Evolutionary conservation across 148 eudicot genomes (phyloP), one percentile per base, ranked within the genome.

Genomic region (Linanthus parryae): DNA sequence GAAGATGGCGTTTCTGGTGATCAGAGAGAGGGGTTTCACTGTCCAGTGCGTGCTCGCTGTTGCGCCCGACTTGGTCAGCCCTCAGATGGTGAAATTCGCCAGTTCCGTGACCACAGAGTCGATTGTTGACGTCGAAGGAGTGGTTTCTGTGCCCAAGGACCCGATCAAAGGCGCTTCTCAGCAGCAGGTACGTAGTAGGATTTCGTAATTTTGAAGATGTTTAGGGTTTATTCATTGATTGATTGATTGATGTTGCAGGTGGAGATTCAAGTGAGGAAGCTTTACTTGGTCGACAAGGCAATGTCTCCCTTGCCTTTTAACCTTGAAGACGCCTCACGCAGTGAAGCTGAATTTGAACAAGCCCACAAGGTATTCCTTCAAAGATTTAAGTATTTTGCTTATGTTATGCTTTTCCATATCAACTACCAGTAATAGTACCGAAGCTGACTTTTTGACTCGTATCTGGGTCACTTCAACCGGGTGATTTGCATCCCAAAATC

Each of bases 261-360:
- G 56, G 98, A 91, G 64, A 71, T 86, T 63, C 94, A 80, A 57
- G 89, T 86, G 34, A 72, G 54, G 15, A 86, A 79, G 44, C 25
- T 91, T 18, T 69, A 81, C 36, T 76, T 80, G 52, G 41, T 91
- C 40, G 73, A 63, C 73, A 71, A 67, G 74, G 89, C 95, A 33
- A 35, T 58, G 29, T 71, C 86, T 2, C 44, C 71, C 16, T 71
- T 91, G 31, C 98, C 98, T 25, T 71, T 91, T 7, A 83, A 71
- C 48, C 69, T 91, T 14, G 98, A 86, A 58, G 98, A 91, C 65
- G 98, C 95, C 48, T 83, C 95, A 42, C 79, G 94, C 13, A 81
- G 98, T 68, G 95, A 91, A 18, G 52, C 40, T 30, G 95, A 83
- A 60, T 72, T 91, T 37, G 95, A 81, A 42, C 74, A 73, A 19